phyloP scores from a whole-genome alignment of 192 early-diverging fungal species.

The Jimgerdemannia flammicorona region DNA sequence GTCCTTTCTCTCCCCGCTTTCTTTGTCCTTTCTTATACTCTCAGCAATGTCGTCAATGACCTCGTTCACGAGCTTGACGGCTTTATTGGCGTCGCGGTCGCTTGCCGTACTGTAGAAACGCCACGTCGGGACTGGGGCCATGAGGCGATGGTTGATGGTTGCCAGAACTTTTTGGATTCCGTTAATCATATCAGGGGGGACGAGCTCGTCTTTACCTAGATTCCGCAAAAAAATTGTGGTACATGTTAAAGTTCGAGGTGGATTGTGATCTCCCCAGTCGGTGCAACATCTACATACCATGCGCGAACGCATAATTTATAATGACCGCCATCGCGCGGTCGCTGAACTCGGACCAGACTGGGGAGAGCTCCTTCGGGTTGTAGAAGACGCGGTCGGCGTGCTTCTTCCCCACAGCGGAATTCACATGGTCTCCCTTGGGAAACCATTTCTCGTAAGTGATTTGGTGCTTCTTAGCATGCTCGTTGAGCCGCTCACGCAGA shows the following conservation, averaged over 20 bases:
- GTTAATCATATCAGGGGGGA: slow-evolving; percentile 5
- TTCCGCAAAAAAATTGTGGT: neutral
- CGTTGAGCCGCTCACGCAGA: neutral
- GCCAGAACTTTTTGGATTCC: neutral
- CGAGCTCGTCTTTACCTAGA: slow-evolving; percentile 4
- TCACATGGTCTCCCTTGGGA: neutral
- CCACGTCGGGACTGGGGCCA: neutral
- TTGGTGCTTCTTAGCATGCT: neutral
- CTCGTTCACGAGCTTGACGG: neutral
- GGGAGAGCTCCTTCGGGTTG: slow-evolving; percentile 1
- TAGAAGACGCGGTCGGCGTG: slow-evolving; percentile 1
- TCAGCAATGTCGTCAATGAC: neutral
- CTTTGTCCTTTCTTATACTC: slow-evolving; percentile 1
- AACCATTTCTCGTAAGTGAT: slow-evolving; percentile 2
- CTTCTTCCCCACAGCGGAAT: no score
- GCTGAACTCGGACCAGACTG: neutral
- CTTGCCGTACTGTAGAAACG: neutral
- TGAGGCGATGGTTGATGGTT: neutral
- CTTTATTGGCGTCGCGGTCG: slow-evolving; percentile 2
- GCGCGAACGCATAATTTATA: slow-evolving; percentile 7
- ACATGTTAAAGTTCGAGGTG: neutral
- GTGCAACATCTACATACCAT: neutral
- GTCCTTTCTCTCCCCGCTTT: neutral
- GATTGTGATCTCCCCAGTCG: neutral
- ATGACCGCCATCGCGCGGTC: neutral